Evolutionary conservation across 2,329 filamentous ascomycete genomes (phyloP), one percentile per base, ranked within the genome.

Genomic region (Calycina marina): DNA sequence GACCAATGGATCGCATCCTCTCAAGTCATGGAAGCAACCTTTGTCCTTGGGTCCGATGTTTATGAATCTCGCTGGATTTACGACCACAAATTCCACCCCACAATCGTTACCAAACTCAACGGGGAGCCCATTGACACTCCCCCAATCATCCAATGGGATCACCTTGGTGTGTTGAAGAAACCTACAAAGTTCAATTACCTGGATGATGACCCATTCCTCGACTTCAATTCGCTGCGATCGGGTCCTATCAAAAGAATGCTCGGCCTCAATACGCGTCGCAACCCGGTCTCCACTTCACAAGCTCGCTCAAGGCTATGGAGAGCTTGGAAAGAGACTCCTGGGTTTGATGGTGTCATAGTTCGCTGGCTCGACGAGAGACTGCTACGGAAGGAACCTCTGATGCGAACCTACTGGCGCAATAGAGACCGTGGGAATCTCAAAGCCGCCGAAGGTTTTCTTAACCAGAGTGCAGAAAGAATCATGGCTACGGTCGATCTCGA

Each of bases 1-100:
- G 60, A 68, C 30, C 56, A 59, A 26, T 66, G 63, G 63, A 65
- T 69, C 28, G 64, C 65, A 6, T 59, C 64, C 39, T 58, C 63
- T n/a, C 61, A 65, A 36, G 62, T 69, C 4, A 62, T 59, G 2
- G 61, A 67, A 46, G 64, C 64, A n/a, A 66, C 59, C 0, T 68
- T 68, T 35, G 60, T 66, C 1, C 57, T 67, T 28, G 61, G 59
- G 4, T 47, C 62, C 3, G 59, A 68, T 40, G 60, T 67, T 4
- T 69, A 65, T 39, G 59, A 67, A 43, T 59, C 61, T 38, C 58
- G 56, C 44, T 62, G 57, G 54, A 39, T 54, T 10, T 62, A 62
- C 31, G 59, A 62, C 36, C 59, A 62, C 40, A 61, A 61, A 40
- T 59, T 58, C 36, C 58, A 62, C 37, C 59, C 59, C 0, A 58